Base-by-base conservation (phyloP, 495 filamentous ascomycete species). In the Trichoderma orchidacearum region DNA sequence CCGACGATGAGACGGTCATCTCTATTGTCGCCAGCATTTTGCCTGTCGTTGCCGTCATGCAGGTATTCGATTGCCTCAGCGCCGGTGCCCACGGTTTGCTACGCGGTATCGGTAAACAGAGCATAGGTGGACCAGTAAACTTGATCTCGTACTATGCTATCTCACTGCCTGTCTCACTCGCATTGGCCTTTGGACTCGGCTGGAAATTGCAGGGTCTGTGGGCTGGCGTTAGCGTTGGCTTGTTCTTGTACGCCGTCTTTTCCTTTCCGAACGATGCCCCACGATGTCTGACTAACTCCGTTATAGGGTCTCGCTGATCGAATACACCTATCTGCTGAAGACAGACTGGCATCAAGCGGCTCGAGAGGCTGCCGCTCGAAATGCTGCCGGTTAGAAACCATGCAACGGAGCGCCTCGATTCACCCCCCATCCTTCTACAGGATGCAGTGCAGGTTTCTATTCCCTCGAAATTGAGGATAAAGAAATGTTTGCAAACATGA, bases 71-170 rank as follows among this genome's bases (percentile, higher is more conserved):
- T 60, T 77, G 84, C 1, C 60, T 88, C 21, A 79, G 85, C 0
- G 71, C 78, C 11, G 83, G 76, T 61, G 85, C 80, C 61, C 85
- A 86, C 60, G 87, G 87, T 34, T 72, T 89, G 29, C 70, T 91
- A 15, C 75, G 87, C 23, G 87, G 86, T 18, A 72, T 87, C 21
- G 86, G 86, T 3, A 72, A 82, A 50, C 87, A 91, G 63, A 80
- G 85, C 58, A 75, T 91, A 27, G 87, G 87, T 5, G 85, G 86
- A 0, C 89, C 85, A 61, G 78, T 87, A 17, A 84, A 84, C 57
- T 61, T 91, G 0, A 79, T 87, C 59, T 81, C 80, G 31, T 91
- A 90, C 68, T 91, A 91, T 70, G 76, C 69, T 12, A 72, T 90
- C 55, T 86, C 82, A 1, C 80, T 91, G 72, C 87, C 87, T 0